Percentiles rank a stretch among this genome's conserved stretches.
These are phyloP conservation scores for Pseudogymnoascus sp. DNA, from an alignment of 2,329 filamentous ascomycete species.

Conservation along the genomic window DNA sequence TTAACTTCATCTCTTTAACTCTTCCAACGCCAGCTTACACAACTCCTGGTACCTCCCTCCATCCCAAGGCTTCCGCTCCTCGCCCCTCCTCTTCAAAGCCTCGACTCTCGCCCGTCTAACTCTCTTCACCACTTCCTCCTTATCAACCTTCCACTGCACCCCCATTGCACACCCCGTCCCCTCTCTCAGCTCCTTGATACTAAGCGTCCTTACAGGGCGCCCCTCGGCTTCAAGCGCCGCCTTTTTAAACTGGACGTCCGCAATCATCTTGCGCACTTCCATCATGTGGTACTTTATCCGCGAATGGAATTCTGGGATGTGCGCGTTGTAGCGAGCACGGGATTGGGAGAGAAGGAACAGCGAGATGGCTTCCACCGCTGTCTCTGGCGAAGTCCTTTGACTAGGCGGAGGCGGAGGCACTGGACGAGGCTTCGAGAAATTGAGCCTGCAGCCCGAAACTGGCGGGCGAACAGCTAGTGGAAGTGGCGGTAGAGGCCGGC, in stretches of 20 bases:
- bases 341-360: background rate
- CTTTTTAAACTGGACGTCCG: background rate
- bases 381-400: background rate
- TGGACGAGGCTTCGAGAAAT: background rate
- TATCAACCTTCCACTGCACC: constrained; percentile 1
- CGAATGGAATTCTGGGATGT: background rate
- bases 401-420: background rate
- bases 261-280: background rate
- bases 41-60: constrained; percentile 1
- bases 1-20: background rate
- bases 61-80: background rate
- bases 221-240: background rate
- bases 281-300: background rate
- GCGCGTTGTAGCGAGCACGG: background rate
- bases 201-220: background rate
- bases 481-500: background rate
- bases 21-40: constrained; percentile 2
- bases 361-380: background rate
- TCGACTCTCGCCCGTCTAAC: background rate
- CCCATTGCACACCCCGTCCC: background rate
- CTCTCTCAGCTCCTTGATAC: background rate
- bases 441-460: background rate
- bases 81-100: background rate
- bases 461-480: background rate
- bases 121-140: background rate